These are phyloP conservation scores for Corymbia citriodora DNA, from an alignment of 441 rosid species.

Conservation along the genomic window DNA sequence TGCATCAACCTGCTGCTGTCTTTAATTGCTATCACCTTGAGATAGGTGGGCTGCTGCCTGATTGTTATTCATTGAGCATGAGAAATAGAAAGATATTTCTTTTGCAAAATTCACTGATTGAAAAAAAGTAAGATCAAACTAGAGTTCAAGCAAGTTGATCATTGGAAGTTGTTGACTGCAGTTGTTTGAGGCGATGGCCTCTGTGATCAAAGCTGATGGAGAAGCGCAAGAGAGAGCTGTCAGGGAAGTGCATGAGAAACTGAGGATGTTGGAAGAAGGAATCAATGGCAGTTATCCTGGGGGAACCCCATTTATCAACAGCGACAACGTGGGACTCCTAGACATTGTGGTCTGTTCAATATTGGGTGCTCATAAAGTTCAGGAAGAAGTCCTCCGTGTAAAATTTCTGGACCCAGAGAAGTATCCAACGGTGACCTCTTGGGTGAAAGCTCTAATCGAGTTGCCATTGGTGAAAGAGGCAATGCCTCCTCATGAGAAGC, in stretches of 20 bases:
- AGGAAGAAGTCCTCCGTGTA: neutral
- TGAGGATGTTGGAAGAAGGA: constrained; percentile 2
- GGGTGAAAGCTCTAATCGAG: neutral
- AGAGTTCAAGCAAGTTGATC: neutral
- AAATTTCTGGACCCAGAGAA: neutral
- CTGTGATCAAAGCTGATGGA: neutral
- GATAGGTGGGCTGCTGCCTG: neutral
- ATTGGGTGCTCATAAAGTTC: neutral
- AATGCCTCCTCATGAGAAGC: neutral
- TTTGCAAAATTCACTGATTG: neutral
- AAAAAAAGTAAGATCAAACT: neutral
- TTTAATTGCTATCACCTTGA: neutral
- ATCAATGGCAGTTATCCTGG: neutral
- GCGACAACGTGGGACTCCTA: neutral
- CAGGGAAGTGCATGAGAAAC: neutral
- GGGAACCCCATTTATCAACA: neutral
- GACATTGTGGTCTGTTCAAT: constrained; percentile 1
- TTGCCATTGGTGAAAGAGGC: neutral
- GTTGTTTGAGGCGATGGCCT: constrained; percentile 8
- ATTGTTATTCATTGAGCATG: neutral
- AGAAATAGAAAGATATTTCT: neutral
- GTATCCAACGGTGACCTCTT: neutral
- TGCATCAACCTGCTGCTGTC: neutral
- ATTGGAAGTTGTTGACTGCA: neutral
- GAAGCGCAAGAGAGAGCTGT: neutral